Conservation (phyloP, 148 eudicot genomes). For the Fallopia convolvulus region DNA sequence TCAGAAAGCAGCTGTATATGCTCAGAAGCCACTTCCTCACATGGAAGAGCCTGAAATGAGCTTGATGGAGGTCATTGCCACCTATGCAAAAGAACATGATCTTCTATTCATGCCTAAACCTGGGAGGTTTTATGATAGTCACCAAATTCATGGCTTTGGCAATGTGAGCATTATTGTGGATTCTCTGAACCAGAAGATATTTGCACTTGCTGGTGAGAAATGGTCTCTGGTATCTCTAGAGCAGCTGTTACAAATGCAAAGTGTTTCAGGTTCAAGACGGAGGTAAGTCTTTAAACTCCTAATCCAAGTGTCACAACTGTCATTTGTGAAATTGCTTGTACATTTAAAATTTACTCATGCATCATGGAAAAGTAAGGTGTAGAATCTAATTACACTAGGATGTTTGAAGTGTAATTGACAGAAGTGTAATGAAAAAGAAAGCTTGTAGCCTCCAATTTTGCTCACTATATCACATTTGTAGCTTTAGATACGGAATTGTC, state of each 20-base stretch:
- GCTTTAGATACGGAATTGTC: no score
- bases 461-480: no score
- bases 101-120: constrained; percentile 55
- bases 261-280: no score
- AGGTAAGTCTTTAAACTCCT: no score
- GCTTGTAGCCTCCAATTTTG: no score
- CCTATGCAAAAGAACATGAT: constrained; percentile 38
- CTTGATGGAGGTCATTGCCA: constrained; percentile 56
- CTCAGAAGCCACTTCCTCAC: background rate
- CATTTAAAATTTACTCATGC: no score
- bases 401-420: no score
- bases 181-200: constrained; percentile 40
- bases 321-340: no score
- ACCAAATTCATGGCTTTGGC: constrained; percentile 63
- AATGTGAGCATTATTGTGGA: constrained; percentile 44
- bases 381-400: no score
- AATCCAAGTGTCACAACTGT: no score
- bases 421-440: no score
- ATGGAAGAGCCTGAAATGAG: constrained; percentile 34
- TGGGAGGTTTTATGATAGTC: constrained; percentile 47
- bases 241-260: background rate
- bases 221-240: constrained; percentile 42
- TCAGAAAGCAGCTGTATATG: constrained; percentile 28
- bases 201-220: constrained; percentile 34
- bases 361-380: no score